Conservation (phyloP, 805 yeast species). For the Groenewaldozyma salmanticensis region DNA sequence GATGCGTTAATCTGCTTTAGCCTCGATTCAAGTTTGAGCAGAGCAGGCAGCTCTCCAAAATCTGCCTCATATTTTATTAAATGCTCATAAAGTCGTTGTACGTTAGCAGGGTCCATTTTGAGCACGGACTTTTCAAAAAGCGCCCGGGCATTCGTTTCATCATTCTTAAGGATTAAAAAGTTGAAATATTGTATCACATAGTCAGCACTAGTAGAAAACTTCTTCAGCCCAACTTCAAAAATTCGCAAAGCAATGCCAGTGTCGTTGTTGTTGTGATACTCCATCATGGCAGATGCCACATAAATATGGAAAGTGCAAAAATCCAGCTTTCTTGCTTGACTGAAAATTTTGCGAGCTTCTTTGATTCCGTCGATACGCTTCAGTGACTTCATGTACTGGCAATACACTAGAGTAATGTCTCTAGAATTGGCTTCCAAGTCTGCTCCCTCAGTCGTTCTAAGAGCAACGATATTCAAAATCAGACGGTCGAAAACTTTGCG, state of each 20-base stretch:
- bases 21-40: slow-evolving; percentile 55
- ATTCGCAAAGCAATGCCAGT: slow-evolving; percentile 62
- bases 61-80: slow-evolving; percentile 61
- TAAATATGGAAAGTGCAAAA: slow-evolving; percentile 64
- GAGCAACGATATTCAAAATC: slow-evolving; percentile 32
- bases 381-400: slow-evolving; percentile 58
- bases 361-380: slow-evolving; percentile 58
- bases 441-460: slow-evolving; percentile 6
- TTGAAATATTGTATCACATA: slow-evolving; percentile 63
- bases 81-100: slow-evolving; percentile 40
- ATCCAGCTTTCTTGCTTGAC: slow-evolving; percentile 56
- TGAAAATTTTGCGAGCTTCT: slow-evolving; percentile 65
- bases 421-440: slow-evolving; percentile 22
- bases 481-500: slow-evolving; percentile 41
- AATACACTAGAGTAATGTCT: slow-evolving; percentile 55
- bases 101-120: slow-evolving; percentile 35
- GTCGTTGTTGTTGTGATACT: slow-evolving; percentile 48
- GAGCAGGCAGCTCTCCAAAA: slow-evolving; percentile 60
- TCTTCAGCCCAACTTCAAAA: slow-evolving; percentile 68
- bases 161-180: slow-evolving; percentile 58
- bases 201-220: slow-evolving; percentile 42
- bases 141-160: slow-evolving; percentile 67
- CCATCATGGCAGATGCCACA: slow-evolving; percentile 75
- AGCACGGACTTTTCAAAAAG: slow-evolving; percentile 70
- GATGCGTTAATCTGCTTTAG: slow-evolving; percentile 58